Base-by-base conservation (phyloP, 2,329 filamentous ascomycete species). In the Chaetomiaceae sp. region DNA sequence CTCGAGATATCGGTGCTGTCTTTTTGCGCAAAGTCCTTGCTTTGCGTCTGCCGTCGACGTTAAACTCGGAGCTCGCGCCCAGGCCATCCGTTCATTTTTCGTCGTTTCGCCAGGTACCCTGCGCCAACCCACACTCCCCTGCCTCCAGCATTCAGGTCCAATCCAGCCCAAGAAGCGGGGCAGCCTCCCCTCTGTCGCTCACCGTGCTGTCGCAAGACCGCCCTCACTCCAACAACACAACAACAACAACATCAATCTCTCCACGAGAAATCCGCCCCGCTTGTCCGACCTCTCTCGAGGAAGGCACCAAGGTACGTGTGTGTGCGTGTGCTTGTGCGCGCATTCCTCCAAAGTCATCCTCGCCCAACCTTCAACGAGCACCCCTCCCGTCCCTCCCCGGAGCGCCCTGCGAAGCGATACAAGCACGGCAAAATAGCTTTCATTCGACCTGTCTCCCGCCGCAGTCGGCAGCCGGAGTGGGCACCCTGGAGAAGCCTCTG, bases 161-260 rank as follows among this genome's bases (percentile, higher is more conserved):
- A 31, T 19, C n/a, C 46, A 48, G 42, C 44, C 38, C 38, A 48
- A 43, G 47, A 54, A 57, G 55, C 55, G 55, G 55, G 55, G 52
- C 55, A 57, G 25, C 48, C 25, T 17, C 30, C 31, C 20, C 20
- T 5, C 30, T 45, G 23, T 45, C 40, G 35, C 43, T 43, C 46
- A 34, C 45, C 30, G 35, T 38, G 34, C 37, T 39, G 48, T 53
- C 49, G 46, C 49, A 52, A 50, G 42, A 44, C 43, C 40, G 34
- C 41, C 30, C 37, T 27, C 47, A 23, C 54, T 30, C 30, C 38
- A n/a, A n/a, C n/a, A n/a, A n/a, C n/a, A n/a, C n/a, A n/a, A n/a
- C n/a, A n/a, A n/a, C n/a, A n/a, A n/a, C 51, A 20, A 19, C 23
- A 17, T 33, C 34, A 37, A 23, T 47, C 41, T 31, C 34, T 25